Evolutionary conservation across 257 asterid genomes (phyloP).

Genomic region (Solanum stenotomum): DNA sequence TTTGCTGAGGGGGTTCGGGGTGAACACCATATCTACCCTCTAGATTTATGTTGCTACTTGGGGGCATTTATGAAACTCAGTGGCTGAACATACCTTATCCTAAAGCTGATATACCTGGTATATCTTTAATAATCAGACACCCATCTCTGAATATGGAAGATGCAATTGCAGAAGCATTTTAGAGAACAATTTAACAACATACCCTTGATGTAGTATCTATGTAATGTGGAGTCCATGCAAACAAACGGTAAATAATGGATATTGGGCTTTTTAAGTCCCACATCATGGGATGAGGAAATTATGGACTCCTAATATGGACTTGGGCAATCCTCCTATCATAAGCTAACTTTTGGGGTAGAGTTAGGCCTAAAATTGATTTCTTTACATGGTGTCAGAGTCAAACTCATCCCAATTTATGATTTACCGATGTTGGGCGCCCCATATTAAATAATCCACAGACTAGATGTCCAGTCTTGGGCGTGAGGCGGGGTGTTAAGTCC

Average conservation of each 20-base stretch:
- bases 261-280: neutral
- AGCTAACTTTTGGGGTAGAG: neutral
- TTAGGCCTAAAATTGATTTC: neutral
- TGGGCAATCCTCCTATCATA: neutral
- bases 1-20: neutral
- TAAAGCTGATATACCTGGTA: neutral
- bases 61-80: neutral
- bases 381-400: neutral
- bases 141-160: neutral
- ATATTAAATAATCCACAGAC: neutral
- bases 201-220: slow-evolving; percentile 2
- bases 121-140: neutral
- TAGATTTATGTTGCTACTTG: neutral
- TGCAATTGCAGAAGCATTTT: neutral
- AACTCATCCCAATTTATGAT: neutral
- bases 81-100: neutral
- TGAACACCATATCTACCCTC: neutral
- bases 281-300: neutral
- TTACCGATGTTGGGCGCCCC: neutral
- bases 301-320: neutral
- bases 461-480: neutral
- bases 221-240: neutral
- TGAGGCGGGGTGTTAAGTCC: neutral
- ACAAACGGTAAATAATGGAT: neutral
- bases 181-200: neutral